Evolutionary conservation across 768 basidiomycete species (phyloP).

Genomic region (Pleurotus sapidus): DNA sequence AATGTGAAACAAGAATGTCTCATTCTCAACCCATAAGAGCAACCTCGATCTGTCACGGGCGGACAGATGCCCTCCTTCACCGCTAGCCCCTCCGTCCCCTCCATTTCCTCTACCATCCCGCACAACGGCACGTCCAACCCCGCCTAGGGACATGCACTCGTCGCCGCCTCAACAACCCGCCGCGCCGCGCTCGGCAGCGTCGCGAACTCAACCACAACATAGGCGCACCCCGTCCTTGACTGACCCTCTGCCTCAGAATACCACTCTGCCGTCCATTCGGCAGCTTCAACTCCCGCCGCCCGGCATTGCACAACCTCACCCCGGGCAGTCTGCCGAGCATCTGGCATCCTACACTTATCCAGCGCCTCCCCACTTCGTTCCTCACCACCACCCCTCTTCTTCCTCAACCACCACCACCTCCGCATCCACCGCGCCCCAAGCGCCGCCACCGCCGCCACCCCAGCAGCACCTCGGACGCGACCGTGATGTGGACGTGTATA

Average conservation of each 20-base stretch:
- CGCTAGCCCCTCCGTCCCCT: background rate
- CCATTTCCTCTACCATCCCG: background rate
- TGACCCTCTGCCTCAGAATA: constrained; percentile 25
- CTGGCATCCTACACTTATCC: constrained; percentile 17
- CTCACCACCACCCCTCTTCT: constrained; percentile 17
- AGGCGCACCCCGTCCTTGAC: constrained; percentile 17
- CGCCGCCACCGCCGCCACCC: constrained; percentile 15
- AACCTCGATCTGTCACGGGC: constrained; percentile 6
- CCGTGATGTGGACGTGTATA: constrained; percentile 28
- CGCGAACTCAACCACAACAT: constrained; percentile 16
- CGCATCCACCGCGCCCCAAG: background rate
- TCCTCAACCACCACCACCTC: constrained; percentile 6
- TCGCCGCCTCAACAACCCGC: constrained; percentile 4
- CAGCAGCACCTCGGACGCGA: constrained; percentile 19
- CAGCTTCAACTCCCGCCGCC: constrained; percentile 62
- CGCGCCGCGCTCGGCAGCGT: background rate
- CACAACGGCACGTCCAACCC: background rate
- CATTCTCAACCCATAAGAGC: constrained; percentile 3
- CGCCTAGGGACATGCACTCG: background rate
- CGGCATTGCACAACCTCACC: constrained; percentile 27
- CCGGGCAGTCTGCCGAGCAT: constrained; percentile 13
- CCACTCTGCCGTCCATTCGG: constrained; percentile 62
- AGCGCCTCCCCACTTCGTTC: constrained; percentile 22
- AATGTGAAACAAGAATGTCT: background rate
- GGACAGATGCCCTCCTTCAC: constrained; percentile 3